Conservation (phyloP, 768 basidiomycete species). For the Auricularia heimuer region DNA sequence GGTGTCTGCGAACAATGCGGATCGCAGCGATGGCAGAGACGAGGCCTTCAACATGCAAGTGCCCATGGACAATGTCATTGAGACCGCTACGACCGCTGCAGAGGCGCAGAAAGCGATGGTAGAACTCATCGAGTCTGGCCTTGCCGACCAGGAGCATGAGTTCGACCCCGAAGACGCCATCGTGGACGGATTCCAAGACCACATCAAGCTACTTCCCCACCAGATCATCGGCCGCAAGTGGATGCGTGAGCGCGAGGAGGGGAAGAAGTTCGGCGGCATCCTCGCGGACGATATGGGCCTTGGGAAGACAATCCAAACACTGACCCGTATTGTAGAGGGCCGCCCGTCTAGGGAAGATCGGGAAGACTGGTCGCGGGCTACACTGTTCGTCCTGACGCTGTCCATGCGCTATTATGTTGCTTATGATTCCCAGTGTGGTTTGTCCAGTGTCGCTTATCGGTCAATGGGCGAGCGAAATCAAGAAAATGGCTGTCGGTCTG, state of each 20-base stretch:
- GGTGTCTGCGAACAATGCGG: not conserved
- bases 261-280: slow-evolving; percentile 77
- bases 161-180: slow-evolving; percentile 57
- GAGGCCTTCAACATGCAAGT: slow-evolving; percentile 4
- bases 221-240: slow-evolving; percentile 78
- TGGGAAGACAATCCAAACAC: slow-evolving; percentile 86
- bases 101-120: slow-evolving; percentile 74
- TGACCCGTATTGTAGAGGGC: slow-evolving; percentile 80
- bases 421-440: slow-evolving; percentile 48
- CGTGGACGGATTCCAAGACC: slow-evolving; percentile 69
- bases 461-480: slow-evolving; percentile 86
- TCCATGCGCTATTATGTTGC: not conserved
- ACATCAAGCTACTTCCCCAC: slow-evolving; percentile 68
- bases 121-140: slow-evolving; percentile 60
- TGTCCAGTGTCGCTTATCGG: slow-evolving; percentile 79
- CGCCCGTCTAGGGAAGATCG: slow-evolving; percentile 59
- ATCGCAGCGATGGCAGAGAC: not conserved
- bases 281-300: slow-evolving; percentile 87
- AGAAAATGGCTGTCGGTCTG: slow-evolving; percentile 56
- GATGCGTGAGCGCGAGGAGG: slow-evolving; percentile 75
- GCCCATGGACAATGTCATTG: slow-evolving; percentile 7
- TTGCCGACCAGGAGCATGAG: slow-evolving; percentile 44
- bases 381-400: slow-evolving; percentile 42
- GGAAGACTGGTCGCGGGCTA: slow-evolving; percentile 56
- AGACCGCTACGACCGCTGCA: slow-evolving; percentile 14